These are phyloP conservation scores for Conticribra guillardii DNA, from an alignment of 108 stramenopile species.

Conservation along the genomic window DNA sequence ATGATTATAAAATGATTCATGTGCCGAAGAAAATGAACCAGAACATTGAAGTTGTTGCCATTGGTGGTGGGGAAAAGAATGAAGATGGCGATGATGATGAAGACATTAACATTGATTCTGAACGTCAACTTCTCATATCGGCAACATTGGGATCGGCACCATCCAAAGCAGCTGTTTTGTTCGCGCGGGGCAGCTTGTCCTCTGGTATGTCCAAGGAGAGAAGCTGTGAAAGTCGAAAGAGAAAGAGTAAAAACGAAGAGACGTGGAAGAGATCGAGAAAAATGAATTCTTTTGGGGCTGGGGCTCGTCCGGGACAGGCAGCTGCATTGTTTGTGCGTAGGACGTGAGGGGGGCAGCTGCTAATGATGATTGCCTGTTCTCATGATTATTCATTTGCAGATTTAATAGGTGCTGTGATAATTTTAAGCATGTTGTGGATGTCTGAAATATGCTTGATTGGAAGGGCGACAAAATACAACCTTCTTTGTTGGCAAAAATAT, in stretches of 20 bases:
- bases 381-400: no score
- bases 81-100: constrained; percentile 6
- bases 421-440: no score
- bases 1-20: constrained; percentile 15
- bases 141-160: constrained; percentile 37
- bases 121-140: constrained; percentile 26
- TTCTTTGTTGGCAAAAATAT: no score
- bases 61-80: constrained; percentile 4
- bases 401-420: no score
- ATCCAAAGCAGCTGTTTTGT: constrained; percentile 20
- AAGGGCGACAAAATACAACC: no score
- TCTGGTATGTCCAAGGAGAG: constrained; percentile 32
- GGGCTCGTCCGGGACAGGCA: constrained; percentile 22
- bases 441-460: no score
- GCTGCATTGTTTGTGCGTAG: constrained; percentile 34
- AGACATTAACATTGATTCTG: constrained; percentile 5
- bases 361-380: no score
- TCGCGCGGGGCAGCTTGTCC: constrained; percentile 33
- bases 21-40: constrained; percentile 18
- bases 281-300: constrained; percentile 27
- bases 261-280: constrained; percentile 39
- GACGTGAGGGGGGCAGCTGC: not conserved
- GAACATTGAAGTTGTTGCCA: constrained; percentile 42
- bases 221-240: constrained; percentile 23
- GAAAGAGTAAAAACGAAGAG: constrained; percentile 36